A percentile compares a stretch with the other conserved stretches of the same genome.
Evolutionary conservation across 805 yeast species (phyloP).

Genomic region (Tetrapisispora nanseiensis): DNA sequence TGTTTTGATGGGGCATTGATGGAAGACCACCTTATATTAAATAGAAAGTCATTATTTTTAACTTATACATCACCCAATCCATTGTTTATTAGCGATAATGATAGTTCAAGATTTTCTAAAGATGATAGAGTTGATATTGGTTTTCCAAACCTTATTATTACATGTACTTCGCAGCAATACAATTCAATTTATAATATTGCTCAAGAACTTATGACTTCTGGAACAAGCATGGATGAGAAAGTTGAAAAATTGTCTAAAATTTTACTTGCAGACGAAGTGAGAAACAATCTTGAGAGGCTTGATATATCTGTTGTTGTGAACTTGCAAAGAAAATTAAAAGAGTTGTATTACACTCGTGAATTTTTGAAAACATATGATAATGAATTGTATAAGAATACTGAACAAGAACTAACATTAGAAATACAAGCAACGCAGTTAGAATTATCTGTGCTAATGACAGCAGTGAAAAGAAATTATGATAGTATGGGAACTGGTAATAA

Average conservation of each 20-base stretch:
- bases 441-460: slow-evolving; percentile 35
- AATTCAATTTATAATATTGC: slow-evolving; percentile 41
- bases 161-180: slow-evolving; percentile 51
- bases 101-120: slow-evolving; percentile 14
- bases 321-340: slow-evolving; percentile 37
- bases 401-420: slow-evolving; percentile 30
- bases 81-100: slow-evolving; percentile 34
- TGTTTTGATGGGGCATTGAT: slow-evolving; percentile 41
- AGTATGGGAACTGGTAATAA: slow-evolving; percentile 17
- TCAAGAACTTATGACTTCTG: slow-evolving; percentile 34
- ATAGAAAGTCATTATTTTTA: slow-evolving; percentile 43
- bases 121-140: slow-evolving; percentile 28
- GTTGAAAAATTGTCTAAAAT: slow-evolving; percentile 41
- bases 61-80: slow-evolving; percentile 43
- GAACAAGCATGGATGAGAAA: slow-evolving; percentile 31
- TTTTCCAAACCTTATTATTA: slow-evolving; percentile 40
- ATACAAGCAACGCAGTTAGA: slow-evolving; percentile 31
- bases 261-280: slow-evolving; percentile 45
- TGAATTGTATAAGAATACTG: slow-evolving; percentile 28
- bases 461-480: slow-evolving; percentile 31
- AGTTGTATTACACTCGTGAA: slow-evolving; percentile 33
- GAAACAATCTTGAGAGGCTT: slow-evolving; percentile 24
- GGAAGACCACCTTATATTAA: slow-evolving; percentile 38
- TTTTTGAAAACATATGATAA: slow-evolving; percentile 32
- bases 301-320: slow-evolving; percentile 41